Conservation (phyloP, 164 flowering plant genomes). For the Aristolochia contorta region DNA sequence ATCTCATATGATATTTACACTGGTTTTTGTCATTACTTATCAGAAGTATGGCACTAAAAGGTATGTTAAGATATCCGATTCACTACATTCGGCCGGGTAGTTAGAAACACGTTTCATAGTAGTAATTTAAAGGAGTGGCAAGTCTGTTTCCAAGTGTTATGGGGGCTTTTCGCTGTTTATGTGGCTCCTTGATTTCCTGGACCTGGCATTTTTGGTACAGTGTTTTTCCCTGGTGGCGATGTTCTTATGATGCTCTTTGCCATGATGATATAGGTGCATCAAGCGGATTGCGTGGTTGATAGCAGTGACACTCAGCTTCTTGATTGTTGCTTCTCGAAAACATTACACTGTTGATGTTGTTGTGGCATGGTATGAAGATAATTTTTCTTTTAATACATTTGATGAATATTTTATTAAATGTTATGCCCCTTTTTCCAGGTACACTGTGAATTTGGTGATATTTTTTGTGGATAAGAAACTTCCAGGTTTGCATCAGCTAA, state of each 20-base stretch:
- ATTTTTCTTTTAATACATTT: neutral
- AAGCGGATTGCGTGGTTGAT: conserved; percentile 78
- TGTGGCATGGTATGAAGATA: conserved; percentile 43
- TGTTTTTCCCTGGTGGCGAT: neutral
- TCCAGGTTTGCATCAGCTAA: conserved; percentile 41
- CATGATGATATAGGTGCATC: conserved; percentile 45
- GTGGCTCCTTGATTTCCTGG: no score
- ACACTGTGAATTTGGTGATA: conserved; percentile 82
- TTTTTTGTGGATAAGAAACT: conserved; percentile 77
- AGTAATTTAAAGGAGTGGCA: no score
- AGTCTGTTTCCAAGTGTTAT: no score
- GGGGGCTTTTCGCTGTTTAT: no score
- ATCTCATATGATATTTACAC: conserved; percentile 97
- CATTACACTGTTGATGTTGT: conserved; percentile 65
- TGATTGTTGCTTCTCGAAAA: conserved; percentile 89
- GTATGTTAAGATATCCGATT: conserved; percentile 23
- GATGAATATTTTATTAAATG: neutral
- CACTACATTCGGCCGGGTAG: no score
- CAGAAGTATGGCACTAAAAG: conserved; percentile 86
- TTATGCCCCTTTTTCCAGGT: conserved; percentile 36
- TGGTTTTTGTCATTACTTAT: conserved; percentile 84
- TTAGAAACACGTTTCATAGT: no score
- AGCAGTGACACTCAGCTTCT: conserved; percentile 62
- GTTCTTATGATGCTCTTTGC: conserved; percentile 2
- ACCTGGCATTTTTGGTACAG: no score